Conservation (phyloP, 805 yeast genomes). For the Wickerhamomyces strasburgensis region DNA sequence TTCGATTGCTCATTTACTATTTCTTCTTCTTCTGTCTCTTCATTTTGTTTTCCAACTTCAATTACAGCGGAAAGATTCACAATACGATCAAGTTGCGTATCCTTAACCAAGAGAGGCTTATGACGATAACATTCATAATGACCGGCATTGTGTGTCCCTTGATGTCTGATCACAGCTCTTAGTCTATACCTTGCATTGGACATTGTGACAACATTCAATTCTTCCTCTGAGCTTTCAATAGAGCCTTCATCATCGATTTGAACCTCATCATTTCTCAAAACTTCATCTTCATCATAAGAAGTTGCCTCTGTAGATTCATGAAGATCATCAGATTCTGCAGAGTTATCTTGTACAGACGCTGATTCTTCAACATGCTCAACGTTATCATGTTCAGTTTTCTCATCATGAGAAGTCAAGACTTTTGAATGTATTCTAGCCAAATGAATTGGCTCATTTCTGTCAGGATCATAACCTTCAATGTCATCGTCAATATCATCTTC, state of each 20-base stretch:
- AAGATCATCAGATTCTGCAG: slow-evolving; percentile 4
- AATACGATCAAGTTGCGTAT: slow-evolving; percentile 21
- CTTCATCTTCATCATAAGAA: slow-evolving; percentile 13
- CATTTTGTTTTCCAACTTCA: slow-evolving; percentile 10
- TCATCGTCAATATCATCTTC: slow-evolving; percentile 55
- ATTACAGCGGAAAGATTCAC: slow-evolving; percentile 29
- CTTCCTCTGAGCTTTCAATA: slow-evolving; percentile 24
- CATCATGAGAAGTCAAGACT: slow-evolving; percentile 21
- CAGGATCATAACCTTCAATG: slow-evolving; percentile 31
- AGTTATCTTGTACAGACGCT: slow-evolving; percentile 8
- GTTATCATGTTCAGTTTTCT: slow-evolving; percentile 16
- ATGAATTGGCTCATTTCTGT: slow-evolving; percentile 22
- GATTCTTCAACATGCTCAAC: slow-evolving; percentile 2
- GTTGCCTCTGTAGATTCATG: slow-evolving; percentile 9
- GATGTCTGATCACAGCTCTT: slow-evolving; percentile 73
- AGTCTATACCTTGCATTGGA: slow-evolving; percentile 47
- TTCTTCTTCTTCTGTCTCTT: slow-evolving; percentile 8
- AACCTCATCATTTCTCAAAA: slow-evolving; percentile 3
- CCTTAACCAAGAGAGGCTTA: slow-evolving; percentile 52
- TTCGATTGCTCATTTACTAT: slow-evolving; percentile 3
- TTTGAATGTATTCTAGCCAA: slow-evolving; percentile 22
- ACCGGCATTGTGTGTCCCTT: slow-evolving; percentile 84
- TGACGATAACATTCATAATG: slow-evolving; percentile 86
- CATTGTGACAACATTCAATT: slow-evolving; percentile 22
- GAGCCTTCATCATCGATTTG: slow-evolving; percentile 11